A percentile compares a stretch with the other conserved stretches of the same genome.
Evolutionary conservation across 108 stramenopile species (phyloP).

Genomic region (Craspedostauros australis): DNA sequence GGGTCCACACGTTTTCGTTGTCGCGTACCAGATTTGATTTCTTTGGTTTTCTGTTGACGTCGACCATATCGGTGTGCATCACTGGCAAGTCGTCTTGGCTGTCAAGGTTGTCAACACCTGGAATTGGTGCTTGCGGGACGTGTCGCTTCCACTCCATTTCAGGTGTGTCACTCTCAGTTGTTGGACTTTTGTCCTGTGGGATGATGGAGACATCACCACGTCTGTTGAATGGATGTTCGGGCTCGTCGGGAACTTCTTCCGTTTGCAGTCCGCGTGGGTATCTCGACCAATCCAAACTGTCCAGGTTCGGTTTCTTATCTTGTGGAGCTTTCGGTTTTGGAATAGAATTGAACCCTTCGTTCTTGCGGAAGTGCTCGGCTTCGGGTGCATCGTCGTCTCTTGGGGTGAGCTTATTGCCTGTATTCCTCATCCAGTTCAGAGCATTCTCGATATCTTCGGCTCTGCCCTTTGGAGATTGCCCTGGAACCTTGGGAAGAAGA

Average conservation of each 20-base stretch:
- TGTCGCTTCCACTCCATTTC: constrained; percentile 10
- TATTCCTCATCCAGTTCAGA: constrained; percentile 32
- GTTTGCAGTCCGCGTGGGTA: no score
- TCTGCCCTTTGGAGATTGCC: constrained; percentile 2
- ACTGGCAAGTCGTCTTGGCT: no score
- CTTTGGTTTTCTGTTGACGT: no score
- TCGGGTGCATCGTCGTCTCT: constrained; percentile 1
- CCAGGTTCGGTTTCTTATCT: no score
- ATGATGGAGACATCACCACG: constrained; percentile 19
- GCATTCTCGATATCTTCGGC: constrained; percentile 21
- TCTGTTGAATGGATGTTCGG: constrained; percentile 5
- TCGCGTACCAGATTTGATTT: no score
- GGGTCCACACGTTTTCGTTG: no score
- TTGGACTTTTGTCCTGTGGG: constrained; percentile 14
- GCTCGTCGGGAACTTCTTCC: constrained; percentile 13
- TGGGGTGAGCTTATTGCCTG: constrained; percentile 1
- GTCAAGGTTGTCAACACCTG: no score
- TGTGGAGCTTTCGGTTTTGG: no score
- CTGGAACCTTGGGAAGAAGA: constrained; percentile 7
- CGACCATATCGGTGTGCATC: no score
- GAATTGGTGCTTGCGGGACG: no score
- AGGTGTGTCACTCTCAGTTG: neutral
- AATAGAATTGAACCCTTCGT: constrained; percentile 5
- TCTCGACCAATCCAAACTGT: no score
- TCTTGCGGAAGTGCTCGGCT: neutral